phyloP scores from a whole-genome alignment of 805 yeast species.

The Lipomyces sp. region DNA sequence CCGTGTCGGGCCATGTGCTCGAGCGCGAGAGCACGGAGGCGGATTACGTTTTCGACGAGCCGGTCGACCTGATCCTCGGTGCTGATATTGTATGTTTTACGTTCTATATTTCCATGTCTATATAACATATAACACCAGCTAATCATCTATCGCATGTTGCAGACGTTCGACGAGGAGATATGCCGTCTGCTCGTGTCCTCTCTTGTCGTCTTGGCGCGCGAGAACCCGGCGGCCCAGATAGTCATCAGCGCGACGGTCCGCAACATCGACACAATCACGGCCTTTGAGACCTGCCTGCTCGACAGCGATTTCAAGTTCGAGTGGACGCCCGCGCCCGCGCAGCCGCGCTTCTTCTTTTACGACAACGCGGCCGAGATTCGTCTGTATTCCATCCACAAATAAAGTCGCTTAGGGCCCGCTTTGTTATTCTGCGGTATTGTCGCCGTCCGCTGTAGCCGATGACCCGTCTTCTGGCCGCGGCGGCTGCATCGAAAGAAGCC shows the following conservation, averaged over 20 bases:
- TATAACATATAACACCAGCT: not conserved
- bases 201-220: conserved; percentile 28
- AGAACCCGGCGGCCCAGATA: conserved; percentile 29
- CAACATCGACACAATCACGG: conserved; percentile 50
- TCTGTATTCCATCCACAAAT: conserved; percentile 9
- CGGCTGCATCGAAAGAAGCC: too few relatives aligned
- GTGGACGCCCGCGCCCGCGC: conserved; percentile 4
- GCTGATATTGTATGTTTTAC: conserved; percentile 59
- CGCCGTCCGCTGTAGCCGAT: not conserved
- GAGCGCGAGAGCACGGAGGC: conserved; percentile 17
- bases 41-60: conserved; percentile 5
- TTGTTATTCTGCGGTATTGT: not conserved
- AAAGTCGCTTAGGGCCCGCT: not conserved
- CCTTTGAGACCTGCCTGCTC: conserved; percentile 43
- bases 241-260: conserved; percentile 74
- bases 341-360: conserved; percentile 15
- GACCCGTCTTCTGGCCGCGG: too few relatives aligned
- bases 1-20: conserved; percentile 33
- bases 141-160: not conserved
- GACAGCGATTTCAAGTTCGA: conserved; percentile 23
- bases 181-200: conserved; percentile 50
- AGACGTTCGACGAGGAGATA: conserved; percentile 66
- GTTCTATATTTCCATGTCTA: not conserved
- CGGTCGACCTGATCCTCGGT: conserved; percentile 57
- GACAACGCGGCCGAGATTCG: conserved; percentile 8